These are phyloP conservation scores for Sphaerulina vaccinii DNA, from an alignment of 2,329 filamentous ascomycete genomes.

Conservation along the genomic window DNA sequence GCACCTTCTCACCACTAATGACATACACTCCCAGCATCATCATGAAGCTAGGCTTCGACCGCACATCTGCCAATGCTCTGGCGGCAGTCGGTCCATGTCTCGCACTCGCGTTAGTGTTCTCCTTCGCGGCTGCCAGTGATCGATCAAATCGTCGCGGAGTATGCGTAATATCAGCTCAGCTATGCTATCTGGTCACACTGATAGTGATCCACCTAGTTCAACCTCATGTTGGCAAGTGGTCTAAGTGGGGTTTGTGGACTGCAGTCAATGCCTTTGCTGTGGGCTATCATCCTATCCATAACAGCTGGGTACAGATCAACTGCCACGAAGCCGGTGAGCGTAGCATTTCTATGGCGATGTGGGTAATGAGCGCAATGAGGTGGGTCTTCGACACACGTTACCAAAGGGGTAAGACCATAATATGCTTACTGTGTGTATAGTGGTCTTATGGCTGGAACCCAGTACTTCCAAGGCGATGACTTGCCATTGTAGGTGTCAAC, in stretches of 20 bases:
- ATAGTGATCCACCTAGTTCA: constrained; percentile 45
- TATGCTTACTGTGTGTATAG: too few species aligned
- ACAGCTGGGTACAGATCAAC: constrained; percentile 49
- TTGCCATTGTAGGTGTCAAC: constrained; percentile 41
- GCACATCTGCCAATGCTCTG: constrained; percentile 50
- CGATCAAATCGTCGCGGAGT: constrained; percentile 46
- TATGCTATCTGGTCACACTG: constrained; percentile 48
- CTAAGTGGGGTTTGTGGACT: constrained; percentile 53
- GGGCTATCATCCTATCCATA: constrained; percentile 55
- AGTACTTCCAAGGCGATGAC: constrained; percentile 49
- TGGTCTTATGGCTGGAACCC: constrained; percentile 53
- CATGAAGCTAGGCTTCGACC: constrained; percentile 45
- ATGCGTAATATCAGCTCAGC: constrained; percentile 47
- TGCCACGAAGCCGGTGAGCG: constrained; percentile 49
- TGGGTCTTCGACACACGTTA: too few species aligned
- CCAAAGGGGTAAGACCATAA: too few species aligned
- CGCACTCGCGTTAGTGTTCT: constrained; percentile 49
- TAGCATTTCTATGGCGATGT: constrained; percentile 53
- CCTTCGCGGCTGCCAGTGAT: constrained; percentile 52
- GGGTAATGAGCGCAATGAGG: too few species aligned
- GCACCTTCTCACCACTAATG: constrained; percentile 54
- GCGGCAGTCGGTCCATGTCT: constrained; percentile 44
- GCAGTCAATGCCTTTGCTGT: constrained; percentile 53
- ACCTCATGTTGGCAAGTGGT: constrained; percentile 49
- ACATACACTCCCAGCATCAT: constrained; percentile 52